Percentiles rank a stretch among this genome's conserved stretches.
These are phyloP conservation scores for Daldinia sp. DNA, from an alignment of 2,329 filamentous ascomycete genomes.

Conservation along the genomic window DNA sequence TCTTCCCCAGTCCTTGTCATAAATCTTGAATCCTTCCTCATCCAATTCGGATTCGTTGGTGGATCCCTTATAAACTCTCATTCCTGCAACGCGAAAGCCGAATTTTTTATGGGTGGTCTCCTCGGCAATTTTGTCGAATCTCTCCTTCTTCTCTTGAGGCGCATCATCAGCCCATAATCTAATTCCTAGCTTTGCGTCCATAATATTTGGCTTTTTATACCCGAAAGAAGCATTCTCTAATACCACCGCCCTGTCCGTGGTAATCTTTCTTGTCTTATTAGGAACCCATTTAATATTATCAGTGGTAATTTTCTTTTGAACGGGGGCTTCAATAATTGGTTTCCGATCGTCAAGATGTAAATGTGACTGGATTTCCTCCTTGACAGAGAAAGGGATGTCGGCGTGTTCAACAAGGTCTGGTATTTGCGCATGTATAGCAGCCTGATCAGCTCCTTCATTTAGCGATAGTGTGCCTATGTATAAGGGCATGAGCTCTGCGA, in stretches of 20 bases:
- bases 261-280: slow-evolving; percentile 70
- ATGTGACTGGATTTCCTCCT: slow-evolving; percentile 56
- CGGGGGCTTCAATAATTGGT: slow-evolving; percentile 30
- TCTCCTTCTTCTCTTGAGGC: slow-evolving; percentile 67
- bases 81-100: slow-evolving; percentile 74
- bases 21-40: slow-evolving; percentile 68
- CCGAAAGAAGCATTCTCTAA: slow-evolving; percentile 86
- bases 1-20: slow-evolving; percentile 73
- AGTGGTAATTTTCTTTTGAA: slow-evolving; percentile 36
- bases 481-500: slow-evolving; percentile 83
- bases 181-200: slow-evolving; percentile 92
- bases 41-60: slow-evolving; percentile 64
- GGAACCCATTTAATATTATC: slow-evolving; percentile 59
- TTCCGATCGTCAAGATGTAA: slow-evolving; percentile 45
- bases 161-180: slow-evolving; percentile 86
- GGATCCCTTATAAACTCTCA: slow-evolving; percentile 72
- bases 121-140: slow-evolving; percentile 69
- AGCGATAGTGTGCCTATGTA: slow-evolving; percentile 85
- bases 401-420: slow-evolving; percentile 56
- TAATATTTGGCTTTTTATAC: slow-evolving; percentile 86
- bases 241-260: slow-evolving; percentile 83
- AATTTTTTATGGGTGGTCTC: slow-evolving; percentile 71
- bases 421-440: slow-evolving; percentile 63
- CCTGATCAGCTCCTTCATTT: slow-evolving; percentile 64
- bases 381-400: slow-evolving; percentile 58